Evolutionary conservation across 345 rosid species (phyloP), one percentile per base, ranked within the genome.

Genomic region (Pistacia vera): DNA sequence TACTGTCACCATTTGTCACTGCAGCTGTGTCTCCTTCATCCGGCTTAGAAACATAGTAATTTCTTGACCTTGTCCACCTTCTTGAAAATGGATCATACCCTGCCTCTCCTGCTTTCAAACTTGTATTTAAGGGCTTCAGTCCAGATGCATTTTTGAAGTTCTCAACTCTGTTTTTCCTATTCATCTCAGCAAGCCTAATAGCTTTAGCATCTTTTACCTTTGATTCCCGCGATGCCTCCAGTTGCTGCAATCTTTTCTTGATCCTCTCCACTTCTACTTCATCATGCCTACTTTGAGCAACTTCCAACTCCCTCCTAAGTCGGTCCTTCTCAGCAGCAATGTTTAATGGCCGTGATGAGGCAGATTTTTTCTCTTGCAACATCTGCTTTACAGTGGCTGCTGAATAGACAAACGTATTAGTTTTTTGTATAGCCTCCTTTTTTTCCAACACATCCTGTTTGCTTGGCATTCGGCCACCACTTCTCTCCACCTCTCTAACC

Each of bases 41-140:
- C 28, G 83, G 78, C 70, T 85, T 87, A 13, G 91, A 88, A n/a
- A 83, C 88, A 68, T 89, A 97, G 83, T 94, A 97, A 81, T 94
- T 97, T 61, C 89, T 91, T 63, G 98, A 97, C 79, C 97, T 88
- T 7, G 99, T 94, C 99, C 99, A 94, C 83, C 98, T 89, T 77
- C 99, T 92, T 36, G 99, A 97, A 87, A 94, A 97, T 51, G 99
- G 98, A 81, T 97, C 99, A 71, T 94, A 97, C 36, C 98, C 97
- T 41, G 93, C 99, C 84, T 97, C 99, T 68, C 98, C 99, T 13
- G 95, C 99, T 80, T 97, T 97, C 72, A 92, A 87, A 77, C 75
- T 75, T 12, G 91, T 85, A 51, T 85, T 83, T 8, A 80, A 59
- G 0, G 90, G 89, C 79, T 88, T 97, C 58, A 88, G 30, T 75